Evolutionary conservation across 2,329 filamentous ascomycete species (phyloP).

Genomic region (Beauveria sp.): DNA sequence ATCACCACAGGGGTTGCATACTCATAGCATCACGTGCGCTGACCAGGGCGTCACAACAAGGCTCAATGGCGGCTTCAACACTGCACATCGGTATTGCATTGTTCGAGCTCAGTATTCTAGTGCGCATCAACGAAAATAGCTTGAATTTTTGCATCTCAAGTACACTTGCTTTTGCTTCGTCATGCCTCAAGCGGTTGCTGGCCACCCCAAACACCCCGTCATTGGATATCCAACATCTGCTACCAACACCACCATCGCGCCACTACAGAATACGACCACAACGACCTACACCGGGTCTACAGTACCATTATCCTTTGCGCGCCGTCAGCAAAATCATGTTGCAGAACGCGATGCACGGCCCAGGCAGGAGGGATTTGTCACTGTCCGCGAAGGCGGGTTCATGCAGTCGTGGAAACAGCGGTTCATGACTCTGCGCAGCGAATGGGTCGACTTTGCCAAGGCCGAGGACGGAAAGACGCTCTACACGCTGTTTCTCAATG

Average conservation of each 20-base stretch:
- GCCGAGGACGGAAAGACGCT: slow-evolving; percentile 71
- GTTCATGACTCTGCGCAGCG: slow-evolving; percentile 76
- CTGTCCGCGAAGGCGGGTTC: slow-evolving; percentile 75
- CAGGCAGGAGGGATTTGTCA: slow-evolving; percentile 66
- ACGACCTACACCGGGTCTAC: slow-evolving; percentile 59
- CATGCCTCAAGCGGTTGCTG: not conserved
- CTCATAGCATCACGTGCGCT: slow-evolving; percentile 4
- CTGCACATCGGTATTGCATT: not conserved
- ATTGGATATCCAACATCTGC: slow-evolving; percentile 5
- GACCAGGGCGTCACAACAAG: not conserved
- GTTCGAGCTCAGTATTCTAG: too few species aligned
- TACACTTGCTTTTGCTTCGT: not conserved
- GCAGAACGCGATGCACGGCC: slow-evolving; percentile 53
- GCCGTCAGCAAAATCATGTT: slow-evolving; percentile 43
- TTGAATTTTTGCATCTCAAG: not conserved
- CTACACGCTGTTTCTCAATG: slow-evolving; percentile 67
- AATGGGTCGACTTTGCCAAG: slow-evolving; percentile 82
- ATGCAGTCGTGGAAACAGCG: slow-evolving; percentile 75
- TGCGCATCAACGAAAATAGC: not conserved
- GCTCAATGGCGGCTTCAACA: not conserved
- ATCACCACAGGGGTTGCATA: not conserved
- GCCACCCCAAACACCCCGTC: not conserved
- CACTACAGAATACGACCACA: slow-evolving; percentile 49
- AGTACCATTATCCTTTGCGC: slow-evolving; percentile 53
- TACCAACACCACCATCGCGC: slow-evolving; percentile 62